phyloP scores from a whole-genome alignment of 2,329 filamentous ascomycete genomes.

The Helicocarpus griseus region DNA sequence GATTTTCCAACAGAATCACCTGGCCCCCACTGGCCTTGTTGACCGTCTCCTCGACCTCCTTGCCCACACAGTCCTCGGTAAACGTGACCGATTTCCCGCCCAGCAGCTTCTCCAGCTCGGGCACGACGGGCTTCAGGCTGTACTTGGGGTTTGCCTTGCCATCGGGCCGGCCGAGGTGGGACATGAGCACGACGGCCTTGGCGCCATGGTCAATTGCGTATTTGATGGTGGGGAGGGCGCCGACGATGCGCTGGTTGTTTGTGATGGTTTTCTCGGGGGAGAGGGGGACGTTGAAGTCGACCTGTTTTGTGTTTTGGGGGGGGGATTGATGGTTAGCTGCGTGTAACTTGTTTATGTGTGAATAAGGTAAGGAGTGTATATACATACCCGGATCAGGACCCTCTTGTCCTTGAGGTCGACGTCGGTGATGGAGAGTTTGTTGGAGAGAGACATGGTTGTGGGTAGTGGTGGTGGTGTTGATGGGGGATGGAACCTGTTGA shows the following conservation, averaged over 20 bases:
- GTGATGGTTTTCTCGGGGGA: conserved; percentile 88
- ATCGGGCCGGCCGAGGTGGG: conserved; percentile 91
- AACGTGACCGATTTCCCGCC: conserved; percentile 72
- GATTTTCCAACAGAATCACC: conserved; percentile 88
- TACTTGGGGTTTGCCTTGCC: conserved; percentile 86
- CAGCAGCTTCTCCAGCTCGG: conserved; percentile 84
- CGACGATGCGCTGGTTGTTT: conserved; percentile 97
- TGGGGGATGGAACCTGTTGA: not conserved
- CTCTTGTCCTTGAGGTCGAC: conserved; percentile 97
- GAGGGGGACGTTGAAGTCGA: conserved; percentile 99
- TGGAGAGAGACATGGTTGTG: conserved; percentile 83
- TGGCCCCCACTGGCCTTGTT: conserved; percentile 71
- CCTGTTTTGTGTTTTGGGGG: conserved; percentile 44
- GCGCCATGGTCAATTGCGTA: conserved; percentile 82
- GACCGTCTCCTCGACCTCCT: conserved; percentile 81
- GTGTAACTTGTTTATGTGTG: not conserved
- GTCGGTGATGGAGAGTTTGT: conserved; percentile 94
- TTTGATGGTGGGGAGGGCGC: conserved; percentile 91
- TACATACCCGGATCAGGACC: conserved; percentile 86
- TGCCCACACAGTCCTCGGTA: conserved; percentile 80
- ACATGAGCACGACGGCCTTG: conserved; percentile 94
- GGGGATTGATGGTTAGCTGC: conserved; percentile 4
- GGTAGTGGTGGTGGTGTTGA: no score
- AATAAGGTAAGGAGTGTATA: not conserved
- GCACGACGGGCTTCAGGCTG: conserved; percentile 82